These are phyloP conservation scores for Tubosaeta sp. DNA, from an alignment of 768 basidiomycete species.

Conservation along the genomic window DNA sequence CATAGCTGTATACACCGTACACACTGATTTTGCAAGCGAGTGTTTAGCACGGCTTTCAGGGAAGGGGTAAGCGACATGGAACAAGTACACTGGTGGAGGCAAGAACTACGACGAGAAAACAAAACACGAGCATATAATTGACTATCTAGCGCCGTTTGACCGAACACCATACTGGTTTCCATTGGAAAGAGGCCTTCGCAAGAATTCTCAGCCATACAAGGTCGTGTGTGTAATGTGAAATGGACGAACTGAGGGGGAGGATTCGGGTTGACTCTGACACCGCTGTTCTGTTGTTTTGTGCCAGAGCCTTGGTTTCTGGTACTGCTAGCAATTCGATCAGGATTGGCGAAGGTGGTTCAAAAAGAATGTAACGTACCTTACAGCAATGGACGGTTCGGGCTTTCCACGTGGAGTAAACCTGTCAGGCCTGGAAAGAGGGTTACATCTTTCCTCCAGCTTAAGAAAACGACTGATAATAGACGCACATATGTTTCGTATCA, in stretches of 20 bases:
- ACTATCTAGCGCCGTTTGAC: background rate
- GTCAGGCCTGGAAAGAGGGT: background rate
- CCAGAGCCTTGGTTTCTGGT: background rate
- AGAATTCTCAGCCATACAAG: too few relatives aligned
- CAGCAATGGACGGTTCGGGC: rapidly evolving
- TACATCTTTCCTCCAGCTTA: background rate
- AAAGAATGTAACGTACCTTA: conserved; percentile 1
- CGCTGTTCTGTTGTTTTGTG: background rate
- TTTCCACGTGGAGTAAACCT: conserved; percentile 9
- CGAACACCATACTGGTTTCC: background rate
- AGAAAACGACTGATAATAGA: background rate
- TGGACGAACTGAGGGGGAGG: too few relatives aligned
- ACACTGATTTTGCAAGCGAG: too few relatives aligned
- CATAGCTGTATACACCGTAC: background rate
- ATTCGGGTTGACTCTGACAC: too few relatives aligned
- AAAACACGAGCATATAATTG: background rate
- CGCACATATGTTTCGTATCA: background rate
- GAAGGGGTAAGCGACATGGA: background rate
- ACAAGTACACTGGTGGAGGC: background rate
- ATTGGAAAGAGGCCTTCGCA: too few relatives aligned
- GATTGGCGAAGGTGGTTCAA: background rate
- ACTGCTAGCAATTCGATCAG: background rate
- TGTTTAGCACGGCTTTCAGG: conserved; percentile 1
- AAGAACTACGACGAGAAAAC: background rate
- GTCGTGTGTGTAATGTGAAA: background rate